Evolutionary conservation across 2,329 filamentous ascomycete genomes (phyloP), one percentile per base, ranked within the genome.

Genomic region (Fusarium newnesense): DNA sequence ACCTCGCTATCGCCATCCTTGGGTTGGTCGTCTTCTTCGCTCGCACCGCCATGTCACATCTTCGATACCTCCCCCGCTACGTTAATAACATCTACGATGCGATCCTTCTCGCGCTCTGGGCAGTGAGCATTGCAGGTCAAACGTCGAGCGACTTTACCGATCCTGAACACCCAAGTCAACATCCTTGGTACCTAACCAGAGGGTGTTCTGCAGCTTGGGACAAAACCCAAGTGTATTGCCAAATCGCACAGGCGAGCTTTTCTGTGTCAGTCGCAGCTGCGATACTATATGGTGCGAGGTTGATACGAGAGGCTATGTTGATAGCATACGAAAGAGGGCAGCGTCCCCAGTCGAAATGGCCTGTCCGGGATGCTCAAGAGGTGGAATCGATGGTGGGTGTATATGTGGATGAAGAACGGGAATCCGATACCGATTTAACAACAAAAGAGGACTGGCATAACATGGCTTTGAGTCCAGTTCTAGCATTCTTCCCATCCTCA

Each of bases 401-500:
- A 49, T 69, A 75, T 36, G 50, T 47, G 10, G 72, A 74, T 24
- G 26, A 40, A 21, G 60, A 71, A 4, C 11, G 34, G 36, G 64
- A 57, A 11, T 40, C 37, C 18, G 30, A 15, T 5, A 36, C 4
- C 15, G 49, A 36, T 12, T 40, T 67, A 16, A 47, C 21, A 11
- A 47, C 46, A 10, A 50, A 28, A 4, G 40, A 54, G 2, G 53
- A 62, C 11, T 64, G 56, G 30, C 64, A 72, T 9, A 62, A 56
- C 11, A 40, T 72, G 37, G 76, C 73, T 7, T 44, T 80, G 4
- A 81, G 79, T 52, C 80, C 80, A 3, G 79, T 81, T 28, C 49
- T 81, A 36, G 80, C 80, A 16, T 81, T 81, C 59, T 80, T 81
- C 28, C 78, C 79, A 5, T 73, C 70, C 1, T 32, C 56, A 15